phyloP scores from a whole-genome alignment of 169 alveolate species.

The Eimeria necatrix region DNA sequence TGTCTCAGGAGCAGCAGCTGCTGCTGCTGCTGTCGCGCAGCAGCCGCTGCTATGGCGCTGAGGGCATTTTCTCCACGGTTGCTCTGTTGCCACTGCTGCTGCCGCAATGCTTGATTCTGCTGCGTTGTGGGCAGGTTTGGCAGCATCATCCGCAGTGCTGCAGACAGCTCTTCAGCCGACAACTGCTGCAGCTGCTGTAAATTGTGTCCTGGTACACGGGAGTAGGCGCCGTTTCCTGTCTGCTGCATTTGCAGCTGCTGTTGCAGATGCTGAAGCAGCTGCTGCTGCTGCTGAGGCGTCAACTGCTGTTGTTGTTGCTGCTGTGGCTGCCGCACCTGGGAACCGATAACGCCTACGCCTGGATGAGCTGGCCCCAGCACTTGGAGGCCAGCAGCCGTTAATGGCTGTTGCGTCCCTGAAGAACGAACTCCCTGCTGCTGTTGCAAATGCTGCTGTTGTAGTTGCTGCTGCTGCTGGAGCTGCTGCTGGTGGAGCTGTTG shows the following conservation, averaged over 20 bases:
- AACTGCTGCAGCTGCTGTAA: constrained; percentile 26
- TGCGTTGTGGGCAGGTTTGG: not conserved
- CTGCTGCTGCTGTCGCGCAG: constrained; percentile 59
- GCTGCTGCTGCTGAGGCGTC: constrained; percentile 50
- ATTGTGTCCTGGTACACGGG: constrained; percentile 53
- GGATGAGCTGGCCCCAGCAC: constrained; percentile 53
- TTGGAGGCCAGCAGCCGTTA: constrained; percentile 39
- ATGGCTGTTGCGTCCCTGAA: constrained; percentile 46
- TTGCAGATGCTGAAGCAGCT: constrained; percentile 63
- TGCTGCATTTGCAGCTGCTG: constrained; percentile 63
- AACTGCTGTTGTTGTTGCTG: constrained; percentile 57
- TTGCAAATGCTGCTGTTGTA: constrained; percentile 56
- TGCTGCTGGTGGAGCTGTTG: constrained; percentile 50
- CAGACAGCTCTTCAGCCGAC: constrained; percentile 65
- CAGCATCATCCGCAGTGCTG: constrained; percentile 71
- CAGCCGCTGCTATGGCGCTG: constrained; percentile 40
- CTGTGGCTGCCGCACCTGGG: constrained; percentile 78
- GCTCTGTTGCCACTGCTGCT: constrained; percentile 61
- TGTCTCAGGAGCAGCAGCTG: constrained; percentile 45
- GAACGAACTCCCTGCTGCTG: constrained; percentile 59
- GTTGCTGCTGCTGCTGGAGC: constrained; percentile 54
- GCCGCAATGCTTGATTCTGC: constrained; percentile 46
- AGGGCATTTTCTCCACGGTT: constrained; percentile 20
- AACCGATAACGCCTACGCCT: constrained; percentile 7
- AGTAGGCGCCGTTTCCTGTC: constrained; percentile 9